Evolutionary conservation across 2,329 filamentous ascomycete species (phyloP).

Genomic region (Sporothrix brunneoviolacea): DNA sequence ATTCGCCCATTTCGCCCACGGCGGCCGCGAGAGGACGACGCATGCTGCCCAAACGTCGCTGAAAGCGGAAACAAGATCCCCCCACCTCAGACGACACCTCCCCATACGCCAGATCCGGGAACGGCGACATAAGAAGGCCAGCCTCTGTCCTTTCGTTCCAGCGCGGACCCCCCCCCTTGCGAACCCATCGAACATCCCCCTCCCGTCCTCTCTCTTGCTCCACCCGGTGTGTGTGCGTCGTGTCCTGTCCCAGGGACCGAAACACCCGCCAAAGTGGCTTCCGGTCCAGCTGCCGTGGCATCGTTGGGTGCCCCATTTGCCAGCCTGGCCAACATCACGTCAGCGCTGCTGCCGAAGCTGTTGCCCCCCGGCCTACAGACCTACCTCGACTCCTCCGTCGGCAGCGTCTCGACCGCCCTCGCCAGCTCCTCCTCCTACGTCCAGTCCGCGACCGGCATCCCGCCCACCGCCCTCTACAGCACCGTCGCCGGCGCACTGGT

Average conservation of each 20-base stretch:
- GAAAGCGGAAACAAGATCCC: too few species aligned
- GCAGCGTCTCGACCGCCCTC: slow-evolving; percentile 43
- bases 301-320: slow-evolving; percentile 51
- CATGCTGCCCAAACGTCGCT: too few species aligned
- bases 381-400: slow-evolving; percentile 52
- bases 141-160: too few species aligned
- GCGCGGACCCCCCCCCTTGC: background rate
- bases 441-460: slow-evolving; percentile 42
- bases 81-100: too few species aligned
- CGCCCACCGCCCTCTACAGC: slow-evolving; percentile 43
- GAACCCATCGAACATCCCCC: background rate
- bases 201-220: background rate
- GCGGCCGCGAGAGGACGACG: too few species aligned
- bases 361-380: slow-evolving; percentile 39
- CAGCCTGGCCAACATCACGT: slow-evolving; percentile 49
- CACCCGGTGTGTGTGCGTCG: slow-evolving; percentile 12
- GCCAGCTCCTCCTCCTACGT: slow-evolving; percentile 47
- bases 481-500: slow-evolving; percentile 43
- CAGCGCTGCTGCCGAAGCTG: slow-evolving; percentile 31
- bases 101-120: too few species aligned
- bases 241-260: slow-evolving; percentile 34
- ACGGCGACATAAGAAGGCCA: too few species aligned
- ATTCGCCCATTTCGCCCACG: too few species aligned
- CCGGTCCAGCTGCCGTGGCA: slow-evolving; percentile 50
- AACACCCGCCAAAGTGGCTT: slow-evolving; percentile 55